Base-by-base conservation (phyloP, 2,329 filamentous ascomycete species). In the Gyromitra esculenta region DNA sequence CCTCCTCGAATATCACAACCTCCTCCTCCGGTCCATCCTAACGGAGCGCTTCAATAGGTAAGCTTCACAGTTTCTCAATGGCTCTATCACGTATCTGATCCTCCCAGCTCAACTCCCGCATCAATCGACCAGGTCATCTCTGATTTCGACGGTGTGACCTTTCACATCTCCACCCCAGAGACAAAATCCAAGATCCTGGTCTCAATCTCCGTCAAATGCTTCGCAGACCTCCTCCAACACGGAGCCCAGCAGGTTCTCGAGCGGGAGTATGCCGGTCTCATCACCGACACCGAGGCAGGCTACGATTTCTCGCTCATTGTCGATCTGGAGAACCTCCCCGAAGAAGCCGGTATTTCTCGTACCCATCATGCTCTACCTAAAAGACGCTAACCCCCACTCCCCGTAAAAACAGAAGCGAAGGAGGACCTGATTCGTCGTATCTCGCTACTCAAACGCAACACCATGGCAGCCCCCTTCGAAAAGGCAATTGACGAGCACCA, bases 1-100 rank as follows among this genome's bases (percentile, higher is more conserved):
- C 86, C 91, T 99, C 81, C 91, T 99, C 84, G 96, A 99, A 86
- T 99, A 99, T 83, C 96, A 99, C 84, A 99, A 99, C 85, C 93
- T 97, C 66, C 89, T 99, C 83, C 97, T 99, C 82, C 94, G 98
- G 87, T 95, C 94, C 82, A 90, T 99, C 81, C 89, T 99, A 80
- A 96, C 91, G 81, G 96, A 99, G 87, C 89, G 96, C 82, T 97
- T 99, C 86, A 92, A 91, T 71, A 92, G 92, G 92, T 95, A 87
- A 82, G 85, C 25, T 25, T n/a, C 59, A 79, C 31, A 75, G 35
- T 31, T 80, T 65, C 62, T 59, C 39, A 63, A 80, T 57, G 39
- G 45, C 60, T n/a, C n/a, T 57, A 11, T 5, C 54, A 48, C 35
- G 7, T n/a, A 45, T 13, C 8, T 57, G 37, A 48, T 31, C 45